phyloP scores from a whole-genome alignment of 129 eudicot genomes.

The Flaveria sonorensis region DNA sequence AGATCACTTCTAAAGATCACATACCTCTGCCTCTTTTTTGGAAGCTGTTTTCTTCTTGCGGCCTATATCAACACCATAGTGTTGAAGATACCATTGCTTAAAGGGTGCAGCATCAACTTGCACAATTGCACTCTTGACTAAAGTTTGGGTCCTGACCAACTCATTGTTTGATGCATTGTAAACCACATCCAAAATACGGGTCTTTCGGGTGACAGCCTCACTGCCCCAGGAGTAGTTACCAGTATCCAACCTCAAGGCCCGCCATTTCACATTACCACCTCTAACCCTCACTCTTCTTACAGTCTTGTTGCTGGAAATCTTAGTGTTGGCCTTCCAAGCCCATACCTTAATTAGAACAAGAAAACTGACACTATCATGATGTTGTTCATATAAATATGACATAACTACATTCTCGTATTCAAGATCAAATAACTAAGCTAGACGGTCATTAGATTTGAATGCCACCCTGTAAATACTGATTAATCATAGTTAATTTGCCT shows the following conservation, averaged over 20 bases:
- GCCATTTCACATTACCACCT: conserved; percentile 62
- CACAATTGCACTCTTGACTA: conserved; percentile 55
- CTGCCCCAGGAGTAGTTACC: conserved; percentile 64
- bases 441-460: too few species aligned
- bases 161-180: conserved; percentile 50
- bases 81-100: conserved; percentile 61
- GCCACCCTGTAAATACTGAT: too few species aligned
- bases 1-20: not conserved
- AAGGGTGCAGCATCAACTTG: conserved; percentile 68
- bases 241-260: conserved; percentile 59
- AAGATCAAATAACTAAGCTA: not conserved
- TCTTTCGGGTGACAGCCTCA: conserved; percentile 60
- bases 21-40: conserved; percentile 40
- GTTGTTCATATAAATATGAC: not conserved
- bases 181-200: conserved; percentile 59
- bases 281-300: conserved; percentile 53
- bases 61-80: conserved; percentile 55
- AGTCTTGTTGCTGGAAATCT: conserved; percentile 55
- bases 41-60: conserved; percentile 41
- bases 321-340: conserved; percentile 55
- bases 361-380: not conserved
- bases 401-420: not conserved
- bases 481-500: too few species aligned
- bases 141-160: conserved; percentile 53
- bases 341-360: conserved; percentile 33